Evolutionary conservation across 768 basidiomycete species (phyloP).

Genomic region (Collybia sp.): DNA sequence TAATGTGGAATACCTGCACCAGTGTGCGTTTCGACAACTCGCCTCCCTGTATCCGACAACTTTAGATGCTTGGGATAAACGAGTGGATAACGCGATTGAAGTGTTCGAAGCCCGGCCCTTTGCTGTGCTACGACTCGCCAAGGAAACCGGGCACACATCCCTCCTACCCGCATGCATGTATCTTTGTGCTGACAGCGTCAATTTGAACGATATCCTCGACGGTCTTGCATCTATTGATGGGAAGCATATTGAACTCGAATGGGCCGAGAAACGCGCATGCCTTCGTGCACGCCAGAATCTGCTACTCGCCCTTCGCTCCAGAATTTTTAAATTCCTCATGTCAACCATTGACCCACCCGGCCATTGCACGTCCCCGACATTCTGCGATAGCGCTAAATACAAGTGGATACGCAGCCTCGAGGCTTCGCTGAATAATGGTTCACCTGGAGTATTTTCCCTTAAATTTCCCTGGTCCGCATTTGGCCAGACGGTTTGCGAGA

Average conservation of each 20-base stretch:
- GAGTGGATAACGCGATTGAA: neutral
- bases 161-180: slow-evolving; percentile 3
- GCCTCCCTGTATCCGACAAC: neutral
- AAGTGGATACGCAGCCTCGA: neutral
- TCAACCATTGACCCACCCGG: no score
- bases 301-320: neutral
- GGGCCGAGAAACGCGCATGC: neutral
- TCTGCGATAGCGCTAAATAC: neutral
- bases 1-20: slow-evolving; percentile 4
- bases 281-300: neutral
- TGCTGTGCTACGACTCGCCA: slow-evolving; percentile 1
- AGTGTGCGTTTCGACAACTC: slow-evolving; percentile 5
- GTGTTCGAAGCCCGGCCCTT: neutral
- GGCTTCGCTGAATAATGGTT: no score
- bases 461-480: neutral
- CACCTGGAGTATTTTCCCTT: neutral
- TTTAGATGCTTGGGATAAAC: neutral
- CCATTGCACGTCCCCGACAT: neutral
- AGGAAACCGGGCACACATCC: slow-evolving; percentile 1
- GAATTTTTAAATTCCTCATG: neutral
- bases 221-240: neutral
- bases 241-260: no score
- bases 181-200: neutral
- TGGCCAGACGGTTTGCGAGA: neutral
- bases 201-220: neutral